Percentiles rank a stretch among this genome's conserved stretches.
phyloP scores from a whole-genome alignment of 495 filamentous ascomycete genomes.

The Trichoderma orchidacearum region DNA sequence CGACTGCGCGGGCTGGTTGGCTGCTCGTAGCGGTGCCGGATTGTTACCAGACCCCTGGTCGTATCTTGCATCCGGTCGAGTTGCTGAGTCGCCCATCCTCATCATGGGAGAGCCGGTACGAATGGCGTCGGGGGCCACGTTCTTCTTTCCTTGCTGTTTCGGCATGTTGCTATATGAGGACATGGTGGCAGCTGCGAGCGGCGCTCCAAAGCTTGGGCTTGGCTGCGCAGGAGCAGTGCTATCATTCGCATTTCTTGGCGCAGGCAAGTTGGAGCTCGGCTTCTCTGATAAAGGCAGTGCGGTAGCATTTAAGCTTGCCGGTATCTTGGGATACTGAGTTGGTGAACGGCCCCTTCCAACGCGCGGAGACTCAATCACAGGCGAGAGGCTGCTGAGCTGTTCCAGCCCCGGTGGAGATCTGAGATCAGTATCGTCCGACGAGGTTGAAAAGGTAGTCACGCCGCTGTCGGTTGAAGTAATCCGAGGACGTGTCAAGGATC shows the following conservation, averaged over 20 bases:
- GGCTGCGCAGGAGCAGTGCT: slow-evolving; percentile 10
- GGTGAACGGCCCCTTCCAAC: slow-evolving; percentile 22
- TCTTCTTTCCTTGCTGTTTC: not conserved
- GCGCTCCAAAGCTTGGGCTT: slow-evolving; percentile 14
- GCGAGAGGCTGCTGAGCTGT: slow-evolving; percentile 16
- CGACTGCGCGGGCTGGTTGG: not conserved
- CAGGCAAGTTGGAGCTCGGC: not conserved
- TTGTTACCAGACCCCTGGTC: too few relatives aligned
- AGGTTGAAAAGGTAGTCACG: not conserved
- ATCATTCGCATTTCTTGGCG: not conserved
- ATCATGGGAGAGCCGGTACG: slow-evolving; percentile 16
- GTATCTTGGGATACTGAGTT: slow-evolving; percentile 29
- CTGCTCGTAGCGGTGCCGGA: too few relatives aligned
- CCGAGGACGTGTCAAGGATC: not conserved
- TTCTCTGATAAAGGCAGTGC: not conserved
- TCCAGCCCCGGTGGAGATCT: not conserved
- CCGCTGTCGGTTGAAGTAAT: not conserved
- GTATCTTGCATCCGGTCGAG: not conserved
- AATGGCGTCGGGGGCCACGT: not conserved
- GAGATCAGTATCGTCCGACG: not conserved
- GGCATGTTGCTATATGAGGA: not conserved
- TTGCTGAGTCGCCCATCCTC: not conserved
- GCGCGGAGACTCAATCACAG: slow-evolving; percentile 28
- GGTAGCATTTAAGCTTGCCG: slow-evolving; percentile 11
- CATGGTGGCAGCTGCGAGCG: not conserved